A percentile compares a stretch with the other conserved stretches of the same genome.
phyloP scores from a whole-genome alignment of 1,284 basidiomycete species.

The Heterobasidion irregulare region DNA sequence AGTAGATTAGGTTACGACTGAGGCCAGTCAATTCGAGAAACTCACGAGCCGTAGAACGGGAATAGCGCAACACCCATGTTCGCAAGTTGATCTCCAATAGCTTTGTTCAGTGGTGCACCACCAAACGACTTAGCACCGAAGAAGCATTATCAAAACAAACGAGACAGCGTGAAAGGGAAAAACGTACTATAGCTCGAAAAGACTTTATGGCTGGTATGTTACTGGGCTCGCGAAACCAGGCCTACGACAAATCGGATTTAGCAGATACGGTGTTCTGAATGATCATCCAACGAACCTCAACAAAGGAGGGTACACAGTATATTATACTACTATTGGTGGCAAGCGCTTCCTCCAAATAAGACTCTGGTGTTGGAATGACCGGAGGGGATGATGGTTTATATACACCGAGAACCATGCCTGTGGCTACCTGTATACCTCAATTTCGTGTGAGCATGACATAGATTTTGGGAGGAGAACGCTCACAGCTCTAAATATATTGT shows the following conservation, averaged over 20 bases:
- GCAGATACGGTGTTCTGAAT: background rate
- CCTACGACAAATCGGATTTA: slow-evolving; percentile 1
- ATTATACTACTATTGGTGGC: slow-evolving; percentile 14
- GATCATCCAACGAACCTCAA: slow-evolving; percentile 16
- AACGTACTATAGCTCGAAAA: slow-evolving; percentile 12
- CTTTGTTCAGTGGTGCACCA: slow-evolving; percentile 13
- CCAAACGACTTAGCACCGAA: background rate
- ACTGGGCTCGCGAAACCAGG: slow-evolving; percentile 11
- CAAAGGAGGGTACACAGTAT: slow-evolving; percentile 19
- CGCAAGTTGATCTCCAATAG: slow-evolving; percentile 10
- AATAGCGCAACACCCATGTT: slow-evolving; percentile 8
- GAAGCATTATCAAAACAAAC: background rate
- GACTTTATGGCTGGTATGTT: slow-evolving; percentile 8
- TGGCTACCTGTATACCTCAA: slow-evolving; percentile 12
- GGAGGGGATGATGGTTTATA: slow-evolving; percentile 18
- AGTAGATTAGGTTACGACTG: background rate
- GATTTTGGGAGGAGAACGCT: background rate
- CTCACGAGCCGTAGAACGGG: slow-evolving; percentile 12
- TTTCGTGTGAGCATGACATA: background rate
- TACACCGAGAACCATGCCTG: slow-evolving; percentile 16
- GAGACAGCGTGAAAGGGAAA: background rate
- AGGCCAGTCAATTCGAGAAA: background rate
- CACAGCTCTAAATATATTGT: slow-evolving; percentile 11
- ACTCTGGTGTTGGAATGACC: slow-evolving; percentile 17
- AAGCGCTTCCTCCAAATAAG: slow-evolving; percentile 13